Evolutionary conservation across 2,329 filamentous ascomycete genomes (phyloP), one percentile per base, ranked within the genome.

Genomic region (Paecilomyces fulvus): DNA sequence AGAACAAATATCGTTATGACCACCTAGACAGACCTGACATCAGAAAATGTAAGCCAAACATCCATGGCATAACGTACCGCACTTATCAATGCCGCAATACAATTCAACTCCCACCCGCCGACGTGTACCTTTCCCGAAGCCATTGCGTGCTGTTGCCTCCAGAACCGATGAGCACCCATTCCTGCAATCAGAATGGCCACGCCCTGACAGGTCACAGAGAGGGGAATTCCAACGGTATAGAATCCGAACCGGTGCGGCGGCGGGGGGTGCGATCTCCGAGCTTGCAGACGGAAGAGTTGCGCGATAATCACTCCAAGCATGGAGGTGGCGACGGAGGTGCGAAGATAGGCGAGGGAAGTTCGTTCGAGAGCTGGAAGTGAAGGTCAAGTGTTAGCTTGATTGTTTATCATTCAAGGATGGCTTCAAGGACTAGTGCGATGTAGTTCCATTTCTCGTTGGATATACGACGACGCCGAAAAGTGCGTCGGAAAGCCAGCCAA

Each of bases 271-370:
- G 52, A 25, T 3, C 43, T 52, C 1, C 58, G 51, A 28, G 57
- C 58, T 64, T 86, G 79, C 3, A 86, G 74, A 20, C 80, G 77
- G 63, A 88, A 89, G 7, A 90, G 79, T 65, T 90, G 87, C 0
- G 86, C 83, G 28, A 87, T 79, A 2, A 83, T 63, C 2, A 87
- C 81, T 17, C 86, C 86, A 20, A 84, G 74, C 73, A 89, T 85
- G 12, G 86, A 84, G 43, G 90, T 76, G n/a, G 81, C 78, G 37
- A 88, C 72, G 0, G 85, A 88, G 1, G 87, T 90, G 20, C 87
- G 82, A 30, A 90, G 78, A 68, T 90, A 90, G 30, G 80, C 85
- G 17, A 91, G 80, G 66, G 86, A 91, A 17, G 87, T 91, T 56
- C 87, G 78, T 71, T 91, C 87, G 55, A 90, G 80, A 37, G 88